Evolutionary conservation across 139 green algal genomes (phyloP), one percentile per base, ranked within the genome.

Genomic region (Micractinium sp.): DNA sequence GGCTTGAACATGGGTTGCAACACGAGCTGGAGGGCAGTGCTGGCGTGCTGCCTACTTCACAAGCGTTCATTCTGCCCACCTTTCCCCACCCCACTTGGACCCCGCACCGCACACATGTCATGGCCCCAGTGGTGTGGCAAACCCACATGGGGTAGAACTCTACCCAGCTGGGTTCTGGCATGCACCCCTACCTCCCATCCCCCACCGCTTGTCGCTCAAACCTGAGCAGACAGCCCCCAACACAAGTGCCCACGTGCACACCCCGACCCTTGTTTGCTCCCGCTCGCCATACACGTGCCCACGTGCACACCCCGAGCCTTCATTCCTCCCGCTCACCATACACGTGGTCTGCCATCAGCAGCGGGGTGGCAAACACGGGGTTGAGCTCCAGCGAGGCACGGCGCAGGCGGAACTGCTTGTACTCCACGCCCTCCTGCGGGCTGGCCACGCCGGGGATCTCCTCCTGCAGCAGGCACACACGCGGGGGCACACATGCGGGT

Each of bases 311-410:
- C 74, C 33, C 74, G 33, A 53, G 14, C 35, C 19, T 23, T 27
- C 23, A n/a, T n/a, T 18, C 35, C 38, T 16, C 7, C 14, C 14
- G 35, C 83, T 33, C 67, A 87, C 83, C 90, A 84, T 82, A 93
- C 73, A 83, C 92, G 85, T 92, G 91, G 39, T 87, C 76, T 27
- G 90, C 90, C 78, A 92, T 73, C 36, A 82, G 69, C 67, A 94
- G 90, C 74, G 91, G 88, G 13, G 93, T 94, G 86, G 89, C 92
- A 91, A 94, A 98, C 31, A 99, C 89, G 0, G 96, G 95, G 80
- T 87, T 96, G n/a, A 99, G 89, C 75, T 93, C 89, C 41, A 99
- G 93, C 18, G 85, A 88, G 92, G 98, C 97, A 0, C 97, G 89
- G 31, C 85, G 87, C 61, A 99, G 77, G 0, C 87, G 66, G 74